Evolutionary conservation across 371 early-diverging fungal species (phyloP), one percentile per base, ranked within the genome.

Genomic region (Rhizopus arrhizus): DNA sequence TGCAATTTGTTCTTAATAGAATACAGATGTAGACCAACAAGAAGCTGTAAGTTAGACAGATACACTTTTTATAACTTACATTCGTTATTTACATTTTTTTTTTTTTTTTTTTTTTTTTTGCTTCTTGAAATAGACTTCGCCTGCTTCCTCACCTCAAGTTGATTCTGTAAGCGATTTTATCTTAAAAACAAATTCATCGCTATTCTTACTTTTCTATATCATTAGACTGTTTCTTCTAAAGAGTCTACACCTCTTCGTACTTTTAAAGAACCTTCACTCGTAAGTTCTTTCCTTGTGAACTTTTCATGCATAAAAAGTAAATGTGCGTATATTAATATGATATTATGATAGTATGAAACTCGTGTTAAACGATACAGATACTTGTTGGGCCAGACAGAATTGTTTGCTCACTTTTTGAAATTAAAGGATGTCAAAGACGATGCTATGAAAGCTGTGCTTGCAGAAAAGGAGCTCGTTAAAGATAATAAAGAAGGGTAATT

Each of bases 341-440:
- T 5, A 15, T 22, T 16, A 12, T 32, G 10, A 46, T 64, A 80
- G 80, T 75, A 77, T 49, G 71, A 74, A 36, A 67, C 69, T 51
- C 75, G 75, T 41, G 58, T 73, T n/a, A 78, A 68, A 47, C 74
- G 73, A 36, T 95, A 93, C 68, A 85, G 91, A n/a, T 97, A 86
- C 66, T 78, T 97, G 47, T 85, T 96, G 42, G 93, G 91, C 3
- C 94, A 96, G 66, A 95, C 95, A 32, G 88, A 88, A 58, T 66
- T 88, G 28, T 88, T 88, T 73, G 83, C 85, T 42, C 88, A 86
- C 61, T 88, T 88, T 50, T 83, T 88, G 43, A 80, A 87, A 47
- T 54, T 87, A 58, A 87, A 83, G 56, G 76, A 66, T 28, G 68
- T 72, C 3, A 70, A 75, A 31, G 74, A 80, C 38, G 77, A 75